Base-by-base conservation (phyloP, 2,329 filamentous ascomycete genomes). In the Xylariomycetidae sp. region DNA sequence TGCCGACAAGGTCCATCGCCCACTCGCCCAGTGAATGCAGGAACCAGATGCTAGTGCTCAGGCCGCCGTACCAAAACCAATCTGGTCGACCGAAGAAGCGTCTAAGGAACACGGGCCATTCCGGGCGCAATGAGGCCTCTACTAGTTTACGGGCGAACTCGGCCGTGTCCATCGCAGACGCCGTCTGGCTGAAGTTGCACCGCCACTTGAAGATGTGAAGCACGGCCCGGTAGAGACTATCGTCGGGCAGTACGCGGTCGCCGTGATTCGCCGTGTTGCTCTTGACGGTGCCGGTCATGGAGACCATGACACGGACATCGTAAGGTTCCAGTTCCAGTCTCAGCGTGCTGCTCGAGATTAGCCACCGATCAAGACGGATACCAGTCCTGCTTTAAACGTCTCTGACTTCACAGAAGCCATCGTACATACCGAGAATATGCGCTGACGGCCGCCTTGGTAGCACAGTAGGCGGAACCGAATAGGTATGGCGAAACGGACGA, bases 311-410 rank as follows among this genome's bases (percentile, higher is more conserved):
- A 42, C 70, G 65, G 10, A 75, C 70, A 43, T 60, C 60, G 25
- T 72, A 68, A 1, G 70, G 71, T 31, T 59, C 57, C 22, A 76
- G 90, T 0, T 95, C 90, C 56, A 85, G 78, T 33, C 72, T 85
- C 0, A 85, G 78, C 42, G 74, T 96, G 8, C 72, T 96, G n/a
- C n/a, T n/a, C n/a, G n/a, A n/a, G n/a, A n/a, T n/a, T n/a, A n/a
- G n/a, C n/a, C n/a, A n/a, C n/a, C n/a, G n/a, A n/a, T n/a, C n/a
- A n/a, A n/a, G n/a, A n/a, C n/a, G n/a, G n/a, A n/a, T n/a, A n/a
- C n/a, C n/a, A n/a, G n/a, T n/a, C n/a, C n/a, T n/a, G n/a, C n/a
- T n/a, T n/a, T n/a, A n/a, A n/a, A n/a, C n/a, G n/a, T n/a, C n/a
- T n/a, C n/a, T n/a, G n/a, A n/a, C n/a, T n/a, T n/a, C n/a, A n/a